phyloP scores from a whole-genome alignment of 805 yeast species.

The Starmerella vaccinii region DNA sequence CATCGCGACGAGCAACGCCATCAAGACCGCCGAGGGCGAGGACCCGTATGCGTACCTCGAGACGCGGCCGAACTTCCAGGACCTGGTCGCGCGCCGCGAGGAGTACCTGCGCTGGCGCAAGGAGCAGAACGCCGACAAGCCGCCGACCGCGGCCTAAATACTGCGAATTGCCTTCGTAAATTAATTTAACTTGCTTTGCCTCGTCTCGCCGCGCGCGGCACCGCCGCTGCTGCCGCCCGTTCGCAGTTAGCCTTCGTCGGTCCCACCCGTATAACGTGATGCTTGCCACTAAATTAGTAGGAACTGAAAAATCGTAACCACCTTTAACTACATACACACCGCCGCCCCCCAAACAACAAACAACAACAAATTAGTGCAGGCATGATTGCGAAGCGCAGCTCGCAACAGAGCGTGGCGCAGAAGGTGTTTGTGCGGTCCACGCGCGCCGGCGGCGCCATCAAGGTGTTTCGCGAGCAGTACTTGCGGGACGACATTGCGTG shows the following conservation, averaged over 20 bases:
- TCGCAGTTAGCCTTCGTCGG: not conserved
- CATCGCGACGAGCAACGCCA: conserved; percentile 41
- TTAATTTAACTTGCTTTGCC: no score
- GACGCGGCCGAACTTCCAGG: conserved; percentile 43
- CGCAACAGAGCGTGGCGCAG: conserved; percentile 27
- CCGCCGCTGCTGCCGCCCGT: not conserved
- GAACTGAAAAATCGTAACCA: conserved; percentile 1
- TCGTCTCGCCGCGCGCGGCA: not conserved
- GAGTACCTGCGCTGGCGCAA: conserved; percentile 33
- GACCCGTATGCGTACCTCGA: conserved; percentile 41
- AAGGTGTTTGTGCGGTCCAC: conserved; percentile 82
- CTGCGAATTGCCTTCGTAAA: no score
- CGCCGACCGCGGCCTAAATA: not conserved
- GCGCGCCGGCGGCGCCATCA: conserved; percentile 78
- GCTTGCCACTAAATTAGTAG: not conserved
- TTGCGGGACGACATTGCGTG: conserved; percentile 89
- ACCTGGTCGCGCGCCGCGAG: conserved; percentile 38
- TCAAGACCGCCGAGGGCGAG: conserved; percentile 41
- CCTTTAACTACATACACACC: not conserved
- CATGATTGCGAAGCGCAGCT: conserved; percentile 23
- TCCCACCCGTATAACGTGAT: not conserved
- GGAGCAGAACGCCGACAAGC: not conserved
- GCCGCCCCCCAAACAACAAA: no score
- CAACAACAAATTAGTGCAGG: no score
- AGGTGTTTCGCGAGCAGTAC: conserved; percentile 89